Evolutionary conservation across 1,284 basidiomycete genomes (phyloP).

Genomic region (Boletus calvinii): DNA sequence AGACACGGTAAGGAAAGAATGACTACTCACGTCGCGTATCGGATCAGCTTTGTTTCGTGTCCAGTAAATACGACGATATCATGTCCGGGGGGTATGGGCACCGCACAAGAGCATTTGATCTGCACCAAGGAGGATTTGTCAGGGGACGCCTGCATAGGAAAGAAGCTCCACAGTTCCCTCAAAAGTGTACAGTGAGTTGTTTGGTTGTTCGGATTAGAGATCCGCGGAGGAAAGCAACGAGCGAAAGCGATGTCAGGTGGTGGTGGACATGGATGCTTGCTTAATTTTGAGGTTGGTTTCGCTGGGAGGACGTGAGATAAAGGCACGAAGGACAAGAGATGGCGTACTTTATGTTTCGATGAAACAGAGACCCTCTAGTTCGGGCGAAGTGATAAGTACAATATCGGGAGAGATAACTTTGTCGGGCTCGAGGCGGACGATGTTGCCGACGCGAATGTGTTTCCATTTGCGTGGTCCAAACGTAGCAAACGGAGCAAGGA

Average conservation of each 20-base stretch:
- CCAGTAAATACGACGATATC: conserved; percentile 96
- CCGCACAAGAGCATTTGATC: too few relatives aligned
- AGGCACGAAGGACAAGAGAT: background rate
- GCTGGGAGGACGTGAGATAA: conserved; percentile 39
- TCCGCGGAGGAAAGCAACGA: conserved; percentile 76
- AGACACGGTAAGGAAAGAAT: too few relatives aligned
- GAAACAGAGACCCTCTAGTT: too few relatives aligned
- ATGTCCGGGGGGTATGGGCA: too few relatives aligned
- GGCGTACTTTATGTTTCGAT: conserved; percentile 88
- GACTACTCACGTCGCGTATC: conserved; percentile 81
- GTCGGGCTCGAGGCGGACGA: conserved; percentile 88
- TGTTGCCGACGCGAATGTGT: conserved; percentile 87
- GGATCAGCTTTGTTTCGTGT: conserved; percentile 98
- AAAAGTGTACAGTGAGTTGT: conserved; percentile 96
- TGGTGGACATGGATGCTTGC: conserved; percentile 86
- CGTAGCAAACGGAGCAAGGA: conserved; percentile 61
- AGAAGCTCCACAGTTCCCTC: conserved; percentile 81
- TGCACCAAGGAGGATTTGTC: conserved; percentile 88
- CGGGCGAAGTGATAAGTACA: conserved; percentile 63
- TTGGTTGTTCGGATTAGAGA: conserved; percentile 94
- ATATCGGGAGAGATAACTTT: conserved; percentile 97
- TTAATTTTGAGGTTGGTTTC: conserved; percentile 99
- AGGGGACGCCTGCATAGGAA: conserved; percentile 57
- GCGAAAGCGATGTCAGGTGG: conserved; percentile 76
- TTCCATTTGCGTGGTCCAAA: conserved; percentile 88